phyloP scores from a whole-genome alignment of 2,329 filamentous ascomycete genomes.

The Exophiala mesophila region DNA sequence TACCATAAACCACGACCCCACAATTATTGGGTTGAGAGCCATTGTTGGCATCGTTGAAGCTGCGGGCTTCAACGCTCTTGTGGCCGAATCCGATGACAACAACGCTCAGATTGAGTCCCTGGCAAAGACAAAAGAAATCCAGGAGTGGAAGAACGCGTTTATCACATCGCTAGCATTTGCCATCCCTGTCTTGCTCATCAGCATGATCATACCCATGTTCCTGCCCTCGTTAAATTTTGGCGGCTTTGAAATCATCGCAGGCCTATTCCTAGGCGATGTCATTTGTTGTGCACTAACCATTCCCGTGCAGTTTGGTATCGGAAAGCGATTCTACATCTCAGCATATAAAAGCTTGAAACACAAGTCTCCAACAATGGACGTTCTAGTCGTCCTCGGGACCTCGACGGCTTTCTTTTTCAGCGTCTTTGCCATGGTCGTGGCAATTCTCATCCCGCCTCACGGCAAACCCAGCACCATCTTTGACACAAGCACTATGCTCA shows the following conservation, averaged over 20 bases:
- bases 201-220: constrained; percentile 92
- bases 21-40: constrained; percentile 69
- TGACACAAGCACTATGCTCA: constrained; percentile 96
- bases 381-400: constrained; percentile 87
- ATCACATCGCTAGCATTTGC: constrained; percentile 73
- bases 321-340: constrained; percentile 85
- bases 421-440: constrained; percentile 77
- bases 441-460: constrained; percentile 69
- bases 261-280: constrained; percentile 83
- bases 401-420: constrained; percentile 97
- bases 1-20: constrained; percentile 66
- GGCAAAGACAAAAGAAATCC: constrained; percentile 93
- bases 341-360: constrained; percentile 93
- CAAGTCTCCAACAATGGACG: constrained; percentile 92
- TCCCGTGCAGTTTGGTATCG: constrained; percentile 94
- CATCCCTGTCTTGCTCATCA: constrained; percentile 82
- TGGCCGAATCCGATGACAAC: constrained; percentile 90
- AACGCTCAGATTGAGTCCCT: constrained; percentile 94
- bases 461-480: constrained; percentile 82
- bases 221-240: constrained; percentile 72
- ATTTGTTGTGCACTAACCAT: constrained; percentile 79
- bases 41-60: constrained; percentile 78
- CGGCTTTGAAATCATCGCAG: constrained; percentile 58
- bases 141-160: constrained; percentile 84
- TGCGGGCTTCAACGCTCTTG: constrained; percentile 80